Base-by-base conservation (phyloP, 148 eudicot species). In the Rhododendron mucronatum region DNA sequence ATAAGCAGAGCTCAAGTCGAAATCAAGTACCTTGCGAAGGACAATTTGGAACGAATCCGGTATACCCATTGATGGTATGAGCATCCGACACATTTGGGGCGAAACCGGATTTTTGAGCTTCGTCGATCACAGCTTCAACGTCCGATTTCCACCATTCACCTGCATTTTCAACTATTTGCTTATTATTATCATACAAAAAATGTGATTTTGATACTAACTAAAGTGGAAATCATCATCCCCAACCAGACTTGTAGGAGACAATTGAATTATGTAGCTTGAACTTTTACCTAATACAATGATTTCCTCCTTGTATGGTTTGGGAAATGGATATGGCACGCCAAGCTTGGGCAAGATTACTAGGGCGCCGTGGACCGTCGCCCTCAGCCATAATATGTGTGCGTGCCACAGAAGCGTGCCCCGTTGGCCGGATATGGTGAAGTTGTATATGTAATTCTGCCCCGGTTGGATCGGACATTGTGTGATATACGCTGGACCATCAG, bases 81-180 rank as follows among this genome's bases (percentile, higher is more conserved):
- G 88, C 86, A 71, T 88, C 90, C 6, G 90, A 88, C 3, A 88
- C 88, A 39, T 88, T 88, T 9, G 90, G 86, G 7, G 88, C 78
- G 11, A 83, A 77, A n/a, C 90, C 90, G 1, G 86, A 83, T 23
- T 83, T 86, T 23, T 67, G 16, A 39, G 90, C 86, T 78, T 86
- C 84, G 48, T 88, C 81, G 84, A 88, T 88, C 69, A 88, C 88
- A 41, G 81, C 86, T 88, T 88, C 90, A 30, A 82, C 81, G 55
- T 88, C 90, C 21, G 88, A 86, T 86, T 88, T 88, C 90, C 90
- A 92, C 94, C 94, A 92, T 84, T 92, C 93, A 48, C 92, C 92
- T 90, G 48, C 45, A 59, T 51, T 67, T 82, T 76, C 8, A 6
- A 84, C 15, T 15, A 33, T 55, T 33, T 30, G 18, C 16, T 82